Conservation (phyloP, 192 early-diverging fungal genomes). For the Radiomyces spectabilis region DNA sequence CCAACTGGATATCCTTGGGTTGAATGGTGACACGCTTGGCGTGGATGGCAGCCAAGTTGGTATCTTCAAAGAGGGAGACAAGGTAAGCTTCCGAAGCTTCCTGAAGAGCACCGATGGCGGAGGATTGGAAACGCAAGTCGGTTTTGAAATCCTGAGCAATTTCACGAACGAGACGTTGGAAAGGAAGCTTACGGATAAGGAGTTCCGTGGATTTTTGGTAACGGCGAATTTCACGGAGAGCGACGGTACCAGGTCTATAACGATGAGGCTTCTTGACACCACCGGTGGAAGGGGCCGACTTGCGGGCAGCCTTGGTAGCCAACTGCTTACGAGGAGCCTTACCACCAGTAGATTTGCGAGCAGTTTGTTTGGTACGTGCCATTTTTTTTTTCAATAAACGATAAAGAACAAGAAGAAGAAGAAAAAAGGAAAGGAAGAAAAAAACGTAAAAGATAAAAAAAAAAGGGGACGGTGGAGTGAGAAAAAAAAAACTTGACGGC, state of each 20-base stretch:
- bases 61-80: slow-evolving; percentile 89
- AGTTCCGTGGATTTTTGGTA: slow-evolving; percentile 96
- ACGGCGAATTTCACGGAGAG: slow-evolving; percentile 86
- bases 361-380: slow-evolving; percentile 82
- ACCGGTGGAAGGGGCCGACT: slow-evolving; percentile 83
- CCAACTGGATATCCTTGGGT: slow-evolving; percentile 99
- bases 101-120: slow-evolving; percentile 97
- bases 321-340: slow-evolving; percentile 96
- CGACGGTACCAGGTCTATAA: slow-evolving; percentile 83
- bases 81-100: slow-evolving; percentile 96
- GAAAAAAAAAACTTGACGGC: background rate
- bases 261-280: slow-evolving; percentile 91
- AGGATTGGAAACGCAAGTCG: slow-evolving; percentile 97
- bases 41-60: slow-evolving; percentile 95
- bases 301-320: slow-evolving; percentile 94
- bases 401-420: too few species aligned
- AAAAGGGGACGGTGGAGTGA: background rate
- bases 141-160: slow-evolving; percentile 99
- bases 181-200: slow-evolving; percentile 87
- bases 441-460: background rate
- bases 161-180: slow-evolving; percentile 96
- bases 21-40: slow-evolving; percentile 99
- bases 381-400: too few species aligned
- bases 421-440: background rate
- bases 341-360: slow-evolving; percentile 97